Conservation (phyloP, 2,329 filamentous ascomycete genomes). For the Dothistroma pini region DNA sequence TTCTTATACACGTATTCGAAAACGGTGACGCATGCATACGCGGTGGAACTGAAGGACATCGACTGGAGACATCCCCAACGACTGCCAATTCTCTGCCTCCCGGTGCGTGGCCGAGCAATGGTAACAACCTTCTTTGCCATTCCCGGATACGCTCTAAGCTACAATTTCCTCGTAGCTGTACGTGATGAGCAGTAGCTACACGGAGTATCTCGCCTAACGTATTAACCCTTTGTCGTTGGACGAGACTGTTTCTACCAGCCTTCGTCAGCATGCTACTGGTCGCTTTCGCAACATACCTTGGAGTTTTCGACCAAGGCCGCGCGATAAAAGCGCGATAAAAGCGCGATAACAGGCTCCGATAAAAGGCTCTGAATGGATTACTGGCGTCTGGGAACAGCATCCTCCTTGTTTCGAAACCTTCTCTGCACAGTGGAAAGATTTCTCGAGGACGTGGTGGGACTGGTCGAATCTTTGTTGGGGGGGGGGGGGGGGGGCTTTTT, state of each 20-base stretch:
- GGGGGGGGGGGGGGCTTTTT: slow-evolving; percentile 7
- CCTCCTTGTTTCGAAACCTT: slow-evolving; percentile 6
- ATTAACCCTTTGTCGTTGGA: slow-evolving; percentile 12
- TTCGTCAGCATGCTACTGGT: slow-evolving; percentile 17
- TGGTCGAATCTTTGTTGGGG: slow-evolving; percentile 14
- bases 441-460: slow-evolving; percentile 8
- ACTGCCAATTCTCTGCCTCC: slow-evolving; percentile 15
- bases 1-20: slow-evolving; percentile 14
- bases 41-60: slow-evolving; percentile 1
- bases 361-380: slow-evolving; percentile 3
- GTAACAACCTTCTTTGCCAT: slow-evolving; percentile 20
- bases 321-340: too few relatives aligned
- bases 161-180: slow-evolving; percentile 12
- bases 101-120: slow-evolving; percentile 19
- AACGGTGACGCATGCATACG: slow-evolving; percentile 11
- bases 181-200: background rate
- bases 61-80: slow-evolving; percentile 8
- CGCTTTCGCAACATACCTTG: slow-evolving; percentile 8
- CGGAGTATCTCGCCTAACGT: slow-evolving; percentile 5
- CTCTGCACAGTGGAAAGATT: slow-evolving; percentile 2
- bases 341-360: too few relatives aligned
- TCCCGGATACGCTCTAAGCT: slow-evolving; percentile 17
- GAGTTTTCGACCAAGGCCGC: slow-evolving; percentile 12
- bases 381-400: slow-evolving; percentile 17
- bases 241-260: slow-evolving; percentile 13